A percentile compares a stretch with the other conserved stretches of the same genome.
Conservation (phyloP, 2,329 filamentous ascomycete species). For the Penicillium sclerotiorum region DNA sequence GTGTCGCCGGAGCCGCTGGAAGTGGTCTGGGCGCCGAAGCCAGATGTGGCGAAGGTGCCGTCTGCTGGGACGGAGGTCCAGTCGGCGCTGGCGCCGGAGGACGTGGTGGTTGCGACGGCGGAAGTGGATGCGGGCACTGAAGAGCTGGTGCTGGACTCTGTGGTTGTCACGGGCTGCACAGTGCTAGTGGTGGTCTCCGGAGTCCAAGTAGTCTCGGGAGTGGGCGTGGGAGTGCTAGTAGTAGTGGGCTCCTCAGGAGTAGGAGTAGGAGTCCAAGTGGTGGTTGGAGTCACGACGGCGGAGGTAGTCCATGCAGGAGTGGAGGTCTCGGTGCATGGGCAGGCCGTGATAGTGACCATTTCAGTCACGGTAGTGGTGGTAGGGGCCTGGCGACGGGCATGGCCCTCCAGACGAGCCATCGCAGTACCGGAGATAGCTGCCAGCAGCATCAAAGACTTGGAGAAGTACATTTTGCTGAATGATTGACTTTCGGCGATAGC, state of each 20-base stretch:
- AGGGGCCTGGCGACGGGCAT: slow-evolving; percentile 17
- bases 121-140: slow-evolving; percentile 5
- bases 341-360: slow-evolving; percentile 12
- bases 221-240: neutral
- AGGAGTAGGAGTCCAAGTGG: slow-evolving; percentile 5
- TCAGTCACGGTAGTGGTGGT: slow-evolving; percentile 11
- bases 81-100: slow-evolving; percentile 11
- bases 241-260: neutral
- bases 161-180: neutral
- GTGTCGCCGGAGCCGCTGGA: slow-evolving; percentile 27
- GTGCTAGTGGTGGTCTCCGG: slow-evolving; percentile 4
- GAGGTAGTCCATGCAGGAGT: slow-evolving; percentile 2
- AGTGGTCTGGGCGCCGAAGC: slow-evolving; percentile 37
- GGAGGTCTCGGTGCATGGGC: slow-evolving; percentile 11
- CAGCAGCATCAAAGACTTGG: slow-evolving; percentile 35
- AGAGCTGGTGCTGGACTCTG: neutral
- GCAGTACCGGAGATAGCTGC: slow-evolving; percentile 32
- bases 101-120: slow-evolving; percentile 18
- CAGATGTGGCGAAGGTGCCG: slow-evolving; percentile 30
- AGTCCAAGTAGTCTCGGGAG: neutral
- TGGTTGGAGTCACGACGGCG: neutral
- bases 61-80: slow-evolving; percentile 27
- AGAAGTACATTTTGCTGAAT: slow-evolving; percentile 30
- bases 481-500: slow-evolving; percentile 1
- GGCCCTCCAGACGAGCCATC: slow-evolving; percentile 21